Evolutionary conservation across 148 eudicot species (phyloP).

Genomic region (Rhododendron mucronatum): DNA sequence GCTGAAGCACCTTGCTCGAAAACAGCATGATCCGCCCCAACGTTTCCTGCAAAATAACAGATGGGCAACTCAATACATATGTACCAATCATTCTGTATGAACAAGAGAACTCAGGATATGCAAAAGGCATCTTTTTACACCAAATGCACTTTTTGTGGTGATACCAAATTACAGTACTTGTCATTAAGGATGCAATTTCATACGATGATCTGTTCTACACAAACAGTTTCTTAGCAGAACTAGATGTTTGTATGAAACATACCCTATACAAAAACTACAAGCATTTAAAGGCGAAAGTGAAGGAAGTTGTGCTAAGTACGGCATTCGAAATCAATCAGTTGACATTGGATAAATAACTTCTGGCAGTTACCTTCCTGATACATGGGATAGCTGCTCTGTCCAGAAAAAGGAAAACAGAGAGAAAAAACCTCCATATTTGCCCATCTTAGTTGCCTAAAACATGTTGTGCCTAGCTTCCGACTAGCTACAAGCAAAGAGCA

Average conservation of each 20-base stretch:
- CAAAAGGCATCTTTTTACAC: neutral
- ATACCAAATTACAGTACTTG: neutral
- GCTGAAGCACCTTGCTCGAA: constrained; percentile 56
- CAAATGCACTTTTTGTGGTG: neutral
- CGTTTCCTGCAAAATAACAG: constrained; percentile 26
- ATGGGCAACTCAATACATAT: neutral
- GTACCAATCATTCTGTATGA: neutral
- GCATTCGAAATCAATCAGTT: neutral
- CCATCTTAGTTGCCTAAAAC: neutral
- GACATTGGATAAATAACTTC: neutral
- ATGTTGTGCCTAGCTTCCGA: neutral
- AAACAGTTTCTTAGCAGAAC: neutral
- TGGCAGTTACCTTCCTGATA: neutral
- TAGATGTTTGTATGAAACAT: neutral
- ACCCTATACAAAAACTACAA: neutral
- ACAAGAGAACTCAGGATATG: neutral
- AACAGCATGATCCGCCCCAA: constrained; percentile 43
- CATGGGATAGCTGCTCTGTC: neutral
- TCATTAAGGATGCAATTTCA: neutral
- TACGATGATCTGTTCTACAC: neutral
- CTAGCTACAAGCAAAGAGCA: neutral
- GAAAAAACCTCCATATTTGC: neutral
- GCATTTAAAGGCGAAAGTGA: neutral
- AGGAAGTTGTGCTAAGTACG: neutral
- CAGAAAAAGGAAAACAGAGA: neutral